A percentile compares a stretch with the other conserved stretches of the same genome.
Evolutionary conservation across 768 basidiomycete genomes (phyloP).

Genomic region (Naganishia randhawae): DNA sequence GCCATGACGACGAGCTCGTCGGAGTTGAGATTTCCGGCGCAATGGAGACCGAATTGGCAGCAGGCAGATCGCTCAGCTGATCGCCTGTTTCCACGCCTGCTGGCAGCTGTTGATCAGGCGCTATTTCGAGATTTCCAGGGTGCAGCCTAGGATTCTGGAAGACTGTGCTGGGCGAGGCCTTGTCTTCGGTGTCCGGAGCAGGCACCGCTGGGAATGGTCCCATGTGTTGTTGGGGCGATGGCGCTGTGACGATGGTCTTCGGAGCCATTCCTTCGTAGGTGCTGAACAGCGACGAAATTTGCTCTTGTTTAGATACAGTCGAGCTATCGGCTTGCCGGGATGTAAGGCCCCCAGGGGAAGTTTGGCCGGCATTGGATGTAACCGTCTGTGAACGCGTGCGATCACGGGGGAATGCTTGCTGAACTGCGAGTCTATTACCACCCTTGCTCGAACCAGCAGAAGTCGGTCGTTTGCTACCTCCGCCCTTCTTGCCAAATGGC

Average conservation of each 20-base stretch:
- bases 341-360: not conserved
- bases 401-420: conserved; percentile 7
- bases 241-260: conserved; percentile 18
- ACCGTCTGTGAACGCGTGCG: not conserved
- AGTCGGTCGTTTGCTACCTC: not conserved
- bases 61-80: not conserved
- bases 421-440: not conserved
- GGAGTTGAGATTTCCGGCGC: conserved; percentile 18
- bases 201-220: conserved; percentile 8
- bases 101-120: conserved; percentile 10
- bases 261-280: conserved; percentile 15
- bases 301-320: not conserved
- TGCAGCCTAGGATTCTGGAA: conserved; percentile 1
- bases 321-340: not conserved
- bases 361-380: not conserved
- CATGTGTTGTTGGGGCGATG: conserved; percentile 9
- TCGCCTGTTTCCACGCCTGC: not conserved
- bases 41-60: not conserved
- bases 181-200: not conserved
- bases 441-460: not conserved
- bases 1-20: conserved; percentile 27
- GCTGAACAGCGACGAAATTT: conserved; percentile 6
- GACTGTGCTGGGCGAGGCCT: not conserved
- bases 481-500: conserved; percentile 10
- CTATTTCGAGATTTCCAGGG: conserved; percentile 5